phyloP scores from a whole-genome alignment of 306 rosid genomes.

The Inga laurina region DNA sequence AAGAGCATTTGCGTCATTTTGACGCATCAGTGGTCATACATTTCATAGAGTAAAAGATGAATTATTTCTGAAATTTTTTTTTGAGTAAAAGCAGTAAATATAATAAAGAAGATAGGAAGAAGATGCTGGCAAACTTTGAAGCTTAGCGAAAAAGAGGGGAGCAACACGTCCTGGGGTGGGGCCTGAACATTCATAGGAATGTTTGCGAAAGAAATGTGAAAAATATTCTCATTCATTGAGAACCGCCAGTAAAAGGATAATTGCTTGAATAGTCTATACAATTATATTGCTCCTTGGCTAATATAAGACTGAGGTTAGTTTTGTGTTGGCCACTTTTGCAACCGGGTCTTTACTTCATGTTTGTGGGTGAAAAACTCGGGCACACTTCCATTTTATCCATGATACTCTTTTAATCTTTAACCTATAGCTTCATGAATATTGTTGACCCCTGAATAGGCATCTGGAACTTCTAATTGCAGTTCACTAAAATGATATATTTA shows the following conservation, averaged over 20 bases:
- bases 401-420: background rate
- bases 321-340: background rate
- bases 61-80: background rate
- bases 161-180: background rate
- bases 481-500: too few relatives aligned
- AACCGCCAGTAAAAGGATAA: background rate
- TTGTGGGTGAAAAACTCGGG: background rate
- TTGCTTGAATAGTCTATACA: background rate
- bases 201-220: background rate
- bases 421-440: background rate
- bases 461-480: background rate
- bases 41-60: background rate
- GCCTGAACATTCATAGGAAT: background rate
- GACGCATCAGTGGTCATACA: background rate
- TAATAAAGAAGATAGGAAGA: background rate
- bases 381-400: background rate
- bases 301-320: background rate
- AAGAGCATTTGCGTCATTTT: constrained; percentile 4
- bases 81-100: background rate
- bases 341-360: background rate
- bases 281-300: background rate
- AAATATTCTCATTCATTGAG: background rate
- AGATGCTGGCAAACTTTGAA: background rate
- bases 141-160: background rate
- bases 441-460: background rate